phyloP scores from a whole-genome alignment of 768 basidiomycete genomes.

The Pleurotus djamor region DNA sequence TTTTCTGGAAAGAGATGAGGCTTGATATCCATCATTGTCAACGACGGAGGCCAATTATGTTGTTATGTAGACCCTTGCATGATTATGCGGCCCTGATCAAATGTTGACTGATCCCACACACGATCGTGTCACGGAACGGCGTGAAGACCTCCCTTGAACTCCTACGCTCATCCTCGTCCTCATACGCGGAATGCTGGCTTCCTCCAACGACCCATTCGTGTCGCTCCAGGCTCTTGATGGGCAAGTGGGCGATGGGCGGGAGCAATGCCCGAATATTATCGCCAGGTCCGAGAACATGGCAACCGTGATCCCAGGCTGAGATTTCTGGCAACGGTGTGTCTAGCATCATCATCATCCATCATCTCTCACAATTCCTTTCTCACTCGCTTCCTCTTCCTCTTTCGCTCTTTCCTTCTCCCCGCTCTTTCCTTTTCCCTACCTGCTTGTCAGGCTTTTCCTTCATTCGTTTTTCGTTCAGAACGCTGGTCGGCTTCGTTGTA shows the following conservation, averaged over 20 bases:
- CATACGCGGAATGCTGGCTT: too few species aligned
- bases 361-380: background rate
- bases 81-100: background rate
- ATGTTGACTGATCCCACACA: background rate
- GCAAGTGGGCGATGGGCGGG: background rate
- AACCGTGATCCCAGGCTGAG: background rate
- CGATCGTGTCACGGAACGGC: background rate
- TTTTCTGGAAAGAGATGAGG: conserved; percentile 57
- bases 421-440: background rate
- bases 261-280: background rate
- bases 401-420: background rate
- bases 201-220: too few species aligned
- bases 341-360: background rate
- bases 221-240: too few species aligned
- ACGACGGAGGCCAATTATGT: background rate
- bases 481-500: conserved; percentile 6
- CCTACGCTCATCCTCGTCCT: too few species aligned
- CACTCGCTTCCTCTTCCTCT: background rate
- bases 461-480: background rate
- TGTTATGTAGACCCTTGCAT: background rate
- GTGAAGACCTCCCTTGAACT: too few species aligned
- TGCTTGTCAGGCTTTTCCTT: background rate
- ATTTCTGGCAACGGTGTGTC: background rate
- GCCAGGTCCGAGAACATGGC: background rate
- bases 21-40: conserved; percentile 12